Percentiles rank a stretch among this genome's conserved stretches.
Conservation (phyloP, 768 basidiomycete genomes). For the Tubosaeta brunneosetosa region DNA sequence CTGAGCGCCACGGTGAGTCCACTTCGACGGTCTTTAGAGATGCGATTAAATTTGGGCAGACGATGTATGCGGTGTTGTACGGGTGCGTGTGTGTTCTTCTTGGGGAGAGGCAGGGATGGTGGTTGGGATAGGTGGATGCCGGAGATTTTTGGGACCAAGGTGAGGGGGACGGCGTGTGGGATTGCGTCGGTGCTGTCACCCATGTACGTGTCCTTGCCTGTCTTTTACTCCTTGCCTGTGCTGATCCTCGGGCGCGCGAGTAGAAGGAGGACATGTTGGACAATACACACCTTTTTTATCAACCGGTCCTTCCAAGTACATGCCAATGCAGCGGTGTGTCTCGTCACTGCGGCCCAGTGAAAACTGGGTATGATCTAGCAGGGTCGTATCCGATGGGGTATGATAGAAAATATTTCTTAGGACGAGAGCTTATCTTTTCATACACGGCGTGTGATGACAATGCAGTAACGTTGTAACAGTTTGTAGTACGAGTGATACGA, state of each 20-base stretch:
- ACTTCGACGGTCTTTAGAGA: neutral
- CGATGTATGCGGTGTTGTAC: constrained; percentile 87
- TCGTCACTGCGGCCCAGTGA: constrained; percentile 42
- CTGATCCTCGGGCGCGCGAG: neutral
- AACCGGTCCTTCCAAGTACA: constrained; percentile 72
- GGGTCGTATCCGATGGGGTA: no score
- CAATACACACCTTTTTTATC: constrained; percentile 60
- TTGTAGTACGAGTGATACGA: no score
- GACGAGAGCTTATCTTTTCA: no score
- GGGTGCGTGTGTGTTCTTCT: constrained; percentile 36
- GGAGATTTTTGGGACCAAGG: constrained; percentile 77
- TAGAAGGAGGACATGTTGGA: constrained; percentile 86
- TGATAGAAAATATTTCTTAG: no score
- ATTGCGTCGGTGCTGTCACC: constrained; percentile 82
- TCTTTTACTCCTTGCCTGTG: neutral
- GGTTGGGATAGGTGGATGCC: constrained; percentile 54
- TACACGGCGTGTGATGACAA: no score
- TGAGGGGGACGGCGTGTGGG: constrained; percentile 85
- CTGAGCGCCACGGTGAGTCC: constrained; percentile 48
- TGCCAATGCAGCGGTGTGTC: constrained; percentile 62
- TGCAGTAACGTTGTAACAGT: no score
- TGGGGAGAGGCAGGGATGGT: neutral
- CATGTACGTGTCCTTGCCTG: constrained; percentile 55
- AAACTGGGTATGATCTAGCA: no score
- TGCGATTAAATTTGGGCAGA: constrained; percentile 32